A percentile compares a stretch with the other conserved stretches of the same genome.
Evolutionary conservation across 1,139 yeast species (phyloP).

Genomic region (Candida sp.): DNA sequence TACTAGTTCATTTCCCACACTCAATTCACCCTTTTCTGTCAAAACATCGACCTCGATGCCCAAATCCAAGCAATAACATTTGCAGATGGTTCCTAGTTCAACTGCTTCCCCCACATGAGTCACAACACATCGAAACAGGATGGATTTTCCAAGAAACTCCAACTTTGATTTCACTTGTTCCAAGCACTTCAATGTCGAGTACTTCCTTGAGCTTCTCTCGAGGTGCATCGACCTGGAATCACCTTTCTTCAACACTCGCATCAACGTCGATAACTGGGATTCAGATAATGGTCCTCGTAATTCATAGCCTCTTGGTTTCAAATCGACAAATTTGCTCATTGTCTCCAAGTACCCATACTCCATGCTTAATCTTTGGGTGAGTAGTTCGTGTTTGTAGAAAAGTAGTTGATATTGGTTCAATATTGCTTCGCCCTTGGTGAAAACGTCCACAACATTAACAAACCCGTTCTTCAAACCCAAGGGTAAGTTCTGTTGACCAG

Average conservation of each 20-base stretch:
- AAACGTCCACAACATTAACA: slow-evolving; percentile 25
- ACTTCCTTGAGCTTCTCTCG: slow-evolving; percentile 16
- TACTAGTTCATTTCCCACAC: slow-evolving; percentile 47
- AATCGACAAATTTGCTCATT: slow-evolving; percentile 22
- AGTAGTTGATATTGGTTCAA: slow-evolving; percentile 47
- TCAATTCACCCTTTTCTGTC: slow-evolving; percentile 19
- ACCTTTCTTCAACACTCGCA: slow-evolving; percentile 18
- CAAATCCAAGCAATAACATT: slow-evolving; percentile 49
- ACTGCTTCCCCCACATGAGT: slow-evolving; percentile 26
- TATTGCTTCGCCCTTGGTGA: slow-evolving; percentile 27
- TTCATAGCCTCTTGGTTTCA: slow-evolving; percentile 40
- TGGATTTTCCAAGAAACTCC: background rate
- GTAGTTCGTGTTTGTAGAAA: slow-evolving; percentile 4
- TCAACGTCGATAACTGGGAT: slow-evolving; percentile 19
- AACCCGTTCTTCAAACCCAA: slow-evolving; percentile 35
- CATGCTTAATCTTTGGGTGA: slow-evolving; percentile 5
- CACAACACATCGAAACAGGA: slow-evolving; percentile 27
- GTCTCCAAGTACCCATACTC: slow-evolving; percentile 2
- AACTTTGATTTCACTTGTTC: slow-evolving; percentile 20
- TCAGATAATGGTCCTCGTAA: slow-evolving; percentile 33
- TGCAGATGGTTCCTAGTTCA: slow-evolving; percentile 16
- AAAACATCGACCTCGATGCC: slow-evolving; percentile 50
- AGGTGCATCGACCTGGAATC: slow-evolving; percentile 19
- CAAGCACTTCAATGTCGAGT: slow-evolving; percentile 29
- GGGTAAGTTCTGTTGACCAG: slow-evolving; percentile 21